Base-by-base conservation (phyloP, 139 green algal species). In the Pleodorina starrii region DNA sequence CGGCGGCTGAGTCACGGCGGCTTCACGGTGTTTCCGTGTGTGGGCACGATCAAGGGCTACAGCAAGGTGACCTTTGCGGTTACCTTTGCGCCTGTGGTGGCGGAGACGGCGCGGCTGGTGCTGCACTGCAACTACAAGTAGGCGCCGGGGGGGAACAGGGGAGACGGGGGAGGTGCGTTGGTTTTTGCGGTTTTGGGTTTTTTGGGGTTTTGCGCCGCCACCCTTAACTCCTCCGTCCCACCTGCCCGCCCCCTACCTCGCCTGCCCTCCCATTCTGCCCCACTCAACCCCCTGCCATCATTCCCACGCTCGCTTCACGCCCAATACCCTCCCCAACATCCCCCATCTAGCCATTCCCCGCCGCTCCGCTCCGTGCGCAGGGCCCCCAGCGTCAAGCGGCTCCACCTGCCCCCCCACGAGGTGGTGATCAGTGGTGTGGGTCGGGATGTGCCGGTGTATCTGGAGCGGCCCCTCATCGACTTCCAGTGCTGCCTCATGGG, bases 401-500 rank as follows among this genome's bases (percentile, higher is more conserved):
- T 95, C 48, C 1, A 40, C 12, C 36, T 94, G 29, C 83, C 90
- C 0, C 66, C 78, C 6, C 46, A 77, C 36, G 43, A 87, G 29
- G 29, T 96, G 16, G 38, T 32, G 5, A 66, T 96, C 25, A 59
- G 48, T 1, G 94, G 90, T 11, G 51, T 91, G 6, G 94, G 90
- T 21, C 83, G 91, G 25, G 91, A 94, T 38, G 84, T 94, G 77
- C 91, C 94, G 1, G 87, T 96, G 17, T 94, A 90, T n/a, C 69
- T 94, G 54, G 88, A 93, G 46, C 82, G 88, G 35, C 78, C 86
- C 0, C 54, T 95, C 21, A 87, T 95, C 5, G 90, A 94, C 91
- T 94, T 95, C 84, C 84, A 93, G 83, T 95, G 92, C 85, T 93
- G 90, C 60, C 77, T 93, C 27, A 54, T 91, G 43, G 92, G 88